Base-by-base conservation (phyloP, 2,329 filamentous ascomycete genomes). In the Monosporascus sp. region DNA sequence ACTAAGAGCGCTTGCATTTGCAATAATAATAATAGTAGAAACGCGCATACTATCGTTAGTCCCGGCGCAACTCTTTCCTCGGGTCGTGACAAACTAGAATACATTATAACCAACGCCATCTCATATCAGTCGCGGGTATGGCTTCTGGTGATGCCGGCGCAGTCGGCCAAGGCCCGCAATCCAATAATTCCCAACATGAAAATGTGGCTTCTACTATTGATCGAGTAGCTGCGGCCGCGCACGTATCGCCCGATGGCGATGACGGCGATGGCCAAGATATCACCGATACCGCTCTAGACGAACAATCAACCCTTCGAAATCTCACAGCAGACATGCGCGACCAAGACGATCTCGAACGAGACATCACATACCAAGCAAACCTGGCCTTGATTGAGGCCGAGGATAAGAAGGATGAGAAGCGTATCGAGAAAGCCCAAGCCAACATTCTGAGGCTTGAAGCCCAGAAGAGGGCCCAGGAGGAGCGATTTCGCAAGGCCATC, bases 281-380 rank as follows among this genome's bases (percentile, higher is more conserved):
- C 15, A 15, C 24, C 41, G 44, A 57, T 37, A 48, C 50, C 8
- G 39, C 17, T 22, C 54, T 79, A 53, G 81, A 83, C 56, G 85
- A 89, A 63, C 79, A 80, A 43, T 76, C 77, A 49, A 79, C 81
- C 20, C 72, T 91, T 27, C 75, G 78, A 53, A 80, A 80, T 44
- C 72, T 91, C 41, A 84, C 87, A 5, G 81, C 84, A 49, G 79
- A 85, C 53, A 83, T 94, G 22, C 84, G 90, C 53, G 85, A 96
- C 63, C 93, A 97, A 68, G 87, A 92, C 72, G 92, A 97, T 54
- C 74, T 97, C 20, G 93, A 97, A 70, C 82, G 90, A 56, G 91
- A 96, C 64, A 95, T 97, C 58, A 81, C 81, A 1, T 67, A 77
- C 17, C 79, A 87, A 59, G 84, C 83, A 4, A 84, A 79, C 51